Conservation (phyloP, 2,329 filamentous ascomycete species). For the Fonsecaea multimorphosa region DNA sequence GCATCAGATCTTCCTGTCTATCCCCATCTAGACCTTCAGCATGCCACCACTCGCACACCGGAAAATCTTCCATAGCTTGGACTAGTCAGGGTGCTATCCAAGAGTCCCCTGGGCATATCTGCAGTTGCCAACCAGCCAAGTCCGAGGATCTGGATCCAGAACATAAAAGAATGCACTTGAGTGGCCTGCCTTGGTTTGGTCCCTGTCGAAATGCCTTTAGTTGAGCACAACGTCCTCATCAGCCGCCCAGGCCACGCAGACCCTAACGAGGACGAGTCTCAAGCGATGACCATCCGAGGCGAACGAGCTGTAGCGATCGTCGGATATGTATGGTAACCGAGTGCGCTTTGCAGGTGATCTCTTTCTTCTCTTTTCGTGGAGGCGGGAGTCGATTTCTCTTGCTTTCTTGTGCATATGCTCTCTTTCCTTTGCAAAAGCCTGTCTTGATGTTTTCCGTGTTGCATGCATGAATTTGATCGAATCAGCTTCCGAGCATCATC, state of each 20-base stretch:
- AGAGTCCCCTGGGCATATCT: background rate
- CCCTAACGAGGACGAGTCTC: conserved; percentile 7
- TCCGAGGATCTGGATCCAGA: conserved; percentile 27
- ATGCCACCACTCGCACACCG: conserved; percentile 21
- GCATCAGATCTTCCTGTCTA: conserved; percentile 15
- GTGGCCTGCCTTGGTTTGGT: conserved; percentile 25
- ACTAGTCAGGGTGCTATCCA: conserved; percentile 16
- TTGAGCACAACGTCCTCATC: conserved; percentile 9
- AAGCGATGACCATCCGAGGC: conserved; percentile 5
- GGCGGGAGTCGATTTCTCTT: conserved; percentile 4
- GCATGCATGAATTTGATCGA: background rate
- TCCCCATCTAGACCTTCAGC: conserved; percentile 20
- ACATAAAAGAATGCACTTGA: conserved; percentile 17
- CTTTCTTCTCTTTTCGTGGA: conserved; percentile 15
- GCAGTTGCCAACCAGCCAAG: conserved; percentile 6
- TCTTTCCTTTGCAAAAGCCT: conserved; percentile 19
- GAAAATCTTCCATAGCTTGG: conserved; percentile 9
- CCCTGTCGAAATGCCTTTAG: conserved; percentile 21
- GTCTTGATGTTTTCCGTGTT: background rate
- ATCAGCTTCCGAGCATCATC: background rate
- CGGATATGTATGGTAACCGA: conserved; percentile 17
- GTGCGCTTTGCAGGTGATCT: conserved; percentile 9
- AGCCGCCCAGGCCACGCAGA: conserved; percentile 11
- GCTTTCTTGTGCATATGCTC: background rate
- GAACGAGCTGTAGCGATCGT: conserved; percentile 7